Conservation (phyloP, 1,284 basidiomycete species). For the Trichosporon faecale region DNA sequence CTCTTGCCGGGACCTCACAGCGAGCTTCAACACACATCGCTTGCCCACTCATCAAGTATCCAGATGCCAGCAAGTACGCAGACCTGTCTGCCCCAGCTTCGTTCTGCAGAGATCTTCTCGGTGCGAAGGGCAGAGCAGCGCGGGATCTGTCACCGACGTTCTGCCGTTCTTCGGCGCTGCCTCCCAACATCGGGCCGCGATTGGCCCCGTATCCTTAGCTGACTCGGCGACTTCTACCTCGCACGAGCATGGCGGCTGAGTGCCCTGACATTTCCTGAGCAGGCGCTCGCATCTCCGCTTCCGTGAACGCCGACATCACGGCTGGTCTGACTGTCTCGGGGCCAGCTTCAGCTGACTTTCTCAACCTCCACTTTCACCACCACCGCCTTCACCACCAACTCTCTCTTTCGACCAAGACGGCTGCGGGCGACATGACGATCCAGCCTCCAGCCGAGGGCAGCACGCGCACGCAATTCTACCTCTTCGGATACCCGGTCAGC, state of each 20-base stretch:
- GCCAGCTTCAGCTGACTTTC: not conserved
- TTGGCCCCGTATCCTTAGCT: not conserved
- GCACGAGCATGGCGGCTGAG: not conserved
- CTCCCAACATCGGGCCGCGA: not conserved
- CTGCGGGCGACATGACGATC: not conserved
- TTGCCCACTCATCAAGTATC: too few relatives aligned
- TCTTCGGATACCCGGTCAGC: constrained; percentile 80
- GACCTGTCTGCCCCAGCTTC: too few relatives aligned
- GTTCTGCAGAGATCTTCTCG: too few relatives aligned
- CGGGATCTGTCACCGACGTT: too few relatives aligned
- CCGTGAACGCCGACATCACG: not conserved
- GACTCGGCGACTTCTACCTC: not conserved
- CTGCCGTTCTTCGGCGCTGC: not conserved
- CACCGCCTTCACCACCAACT: not conserved
- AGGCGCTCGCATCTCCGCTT: not conserved
- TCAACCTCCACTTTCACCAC: not conserved
- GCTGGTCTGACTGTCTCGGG: not conserved
- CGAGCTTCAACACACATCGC: not conserved
- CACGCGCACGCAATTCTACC: constrained; percentile 61
- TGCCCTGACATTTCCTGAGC: not conserved
- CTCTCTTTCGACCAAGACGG: too few relatives aligned
- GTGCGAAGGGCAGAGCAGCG: too few relatives aligned
- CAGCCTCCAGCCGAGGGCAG: not conserved
- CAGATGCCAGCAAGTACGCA: too few relatives aligned
- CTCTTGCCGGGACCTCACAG: not conserved